A percentile compares a stretch with the other conserved stretches of the same genome.
Evolutionary conservation across 208 protist species (phyloP).

Genomic region (Leishmania aethiopica): DNA sequence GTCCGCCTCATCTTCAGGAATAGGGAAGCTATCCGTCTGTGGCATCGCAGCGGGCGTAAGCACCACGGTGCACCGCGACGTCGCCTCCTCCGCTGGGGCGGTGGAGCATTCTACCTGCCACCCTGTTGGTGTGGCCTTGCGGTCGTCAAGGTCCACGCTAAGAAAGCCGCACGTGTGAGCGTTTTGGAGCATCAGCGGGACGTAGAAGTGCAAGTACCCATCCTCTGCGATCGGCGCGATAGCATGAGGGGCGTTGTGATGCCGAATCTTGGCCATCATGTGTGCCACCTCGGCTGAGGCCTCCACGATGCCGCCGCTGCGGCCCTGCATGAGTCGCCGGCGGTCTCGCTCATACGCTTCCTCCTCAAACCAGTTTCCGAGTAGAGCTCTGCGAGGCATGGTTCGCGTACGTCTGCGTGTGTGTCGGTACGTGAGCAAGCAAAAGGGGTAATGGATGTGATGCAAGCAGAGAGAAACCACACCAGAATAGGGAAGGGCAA

Average conservation of each 20-base stretch:
- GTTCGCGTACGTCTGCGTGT: constrained; percentile 5
- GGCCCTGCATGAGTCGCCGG: constrained; percentile 72
- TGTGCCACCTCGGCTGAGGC: constrained; percentile 59
- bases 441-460: not conserved
- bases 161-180: constrained; percentile 75
- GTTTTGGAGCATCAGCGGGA: constrained; percentile 85
- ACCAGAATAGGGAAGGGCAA: not conserved
- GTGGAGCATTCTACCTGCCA: constrained; percentile 78
- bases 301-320: constrained; percentile 60
- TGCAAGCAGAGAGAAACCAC: not conserved
- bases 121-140: constrained; percentile 43
- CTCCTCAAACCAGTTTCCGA: constrained; percentile 90
- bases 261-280: constrained; percentile 73
- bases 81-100: constrained; percentile 50
- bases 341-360: constrained; percentile 78
- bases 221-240: constrained; percentile 53
- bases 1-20: constrained; percentile 75
- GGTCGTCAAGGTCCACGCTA: constrained; percentile 85
- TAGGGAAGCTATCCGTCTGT: constrained; percentile 68
- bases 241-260: constrained; percentile 79
- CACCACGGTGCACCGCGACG: constrained; percentile 73
- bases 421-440: not conserved
- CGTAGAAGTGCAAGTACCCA: constrained; percentile 78
- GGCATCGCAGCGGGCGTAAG: constrained; percentile 69
- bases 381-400: constrained; percentile 71